These are phyloP conservation scores for Tilletiaria anomala DNA, from an alignment of 1,284 basidiomycete genomes.

Conservation along the genomic window DNA sequence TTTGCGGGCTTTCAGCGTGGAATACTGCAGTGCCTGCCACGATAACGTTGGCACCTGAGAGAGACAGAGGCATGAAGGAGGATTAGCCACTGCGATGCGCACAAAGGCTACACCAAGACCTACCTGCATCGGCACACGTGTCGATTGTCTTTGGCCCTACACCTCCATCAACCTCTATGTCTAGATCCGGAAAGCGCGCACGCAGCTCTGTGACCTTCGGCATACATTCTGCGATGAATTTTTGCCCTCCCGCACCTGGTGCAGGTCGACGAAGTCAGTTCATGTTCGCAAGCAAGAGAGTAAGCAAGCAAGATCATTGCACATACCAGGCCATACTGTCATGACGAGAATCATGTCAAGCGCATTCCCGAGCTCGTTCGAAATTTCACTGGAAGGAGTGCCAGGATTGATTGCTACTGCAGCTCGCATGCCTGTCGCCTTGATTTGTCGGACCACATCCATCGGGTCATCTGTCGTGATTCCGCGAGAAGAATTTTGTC, in stretches of 20 bases:
- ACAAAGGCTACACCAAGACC: not conserved
- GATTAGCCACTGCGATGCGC: not conserved
- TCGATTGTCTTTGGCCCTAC: slow-evolving; percentile 81
- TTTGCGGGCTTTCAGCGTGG: slow-evolving; percentile 58
- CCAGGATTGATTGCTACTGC: slow-evolving; percentile 38
- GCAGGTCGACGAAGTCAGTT: not conserved
- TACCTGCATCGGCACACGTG: slow-evolving; percentile 77
- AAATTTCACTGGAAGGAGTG: slow-evolving; percentile 33
- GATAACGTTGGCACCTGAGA: slow-evolving; percentile 62
- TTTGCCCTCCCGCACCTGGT: slow-evolving; percentile 71
- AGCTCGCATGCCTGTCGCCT: slow-evolving; percentile 34
- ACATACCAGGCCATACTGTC: slow-evolving; percentile 35
- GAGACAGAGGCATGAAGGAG: not conserved
- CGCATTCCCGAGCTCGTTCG: slow-evolving; percentile 29
- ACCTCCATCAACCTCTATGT: slow-evolving; percentile 96
- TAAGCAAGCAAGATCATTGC: not conserved
- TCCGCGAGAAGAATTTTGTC: too few species aligned
- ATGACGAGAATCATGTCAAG: slow-evolving; percentile 40
- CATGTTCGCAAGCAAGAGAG: not conserved
- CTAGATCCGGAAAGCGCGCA: slow-evolving; percentile 64
- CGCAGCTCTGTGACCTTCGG: slow-evolving; percentile 70
- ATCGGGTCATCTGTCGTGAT: slow-evolving; percentile 39
- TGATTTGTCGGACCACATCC: slow-evolving; percentile 34
- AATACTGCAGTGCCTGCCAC: slow-evolving; percentile 97
- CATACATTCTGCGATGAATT: slow-evolving; percentile 85